phyloP scores from a whole-genome alignment of 371 early-diverging fungal genomes.

The Actinomortierella wolfii region DNA sequence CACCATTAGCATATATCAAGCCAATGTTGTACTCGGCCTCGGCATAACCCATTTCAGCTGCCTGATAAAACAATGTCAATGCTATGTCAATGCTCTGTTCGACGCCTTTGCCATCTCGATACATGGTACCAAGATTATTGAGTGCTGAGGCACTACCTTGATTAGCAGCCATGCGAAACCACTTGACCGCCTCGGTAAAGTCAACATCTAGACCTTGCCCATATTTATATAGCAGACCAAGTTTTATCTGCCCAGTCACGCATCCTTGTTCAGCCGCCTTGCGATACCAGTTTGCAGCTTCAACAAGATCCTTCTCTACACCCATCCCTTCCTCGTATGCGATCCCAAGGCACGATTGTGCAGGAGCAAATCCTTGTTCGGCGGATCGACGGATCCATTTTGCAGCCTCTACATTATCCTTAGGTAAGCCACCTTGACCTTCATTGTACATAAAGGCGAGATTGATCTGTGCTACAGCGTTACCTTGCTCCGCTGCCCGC shows the following conservation, averaged over 20 bases:
- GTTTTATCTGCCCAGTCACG: constrained; percentile 77
- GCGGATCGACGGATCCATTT: constrained; percentile 75
- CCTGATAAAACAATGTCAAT: constrained; percentile 68
- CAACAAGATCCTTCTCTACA: constrained; percentile 52
- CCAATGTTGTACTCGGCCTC: constrained; percentile 83
- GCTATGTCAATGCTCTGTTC: constrained; percentile 65
- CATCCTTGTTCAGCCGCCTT: constrained; percentile 76
- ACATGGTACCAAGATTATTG: constrained; percentile 75
- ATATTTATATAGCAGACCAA: constrained; percentile 81
- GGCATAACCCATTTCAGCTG: constrained; percentile 79
- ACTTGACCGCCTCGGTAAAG: constrained; percentile 73
- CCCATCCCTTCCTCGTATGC: constrained; percentile 80
- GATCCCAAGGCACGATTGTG: constrained; percentile 77
- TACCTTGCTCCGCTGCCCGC: constrained; percentile 68
- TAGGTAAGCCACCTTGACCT: constrained; percentile 67
- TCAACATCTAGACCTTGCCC: constrained; percentile 71
- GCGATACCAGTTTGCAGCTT: constrained; percentile 82
- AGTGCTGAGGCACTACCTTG: constrained; percentile 74
- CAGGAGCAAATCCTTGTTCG: constrained; percentile 71
- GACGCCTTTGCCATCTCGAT: constrained; percentile 82
- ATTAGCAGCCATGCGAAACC: constrained; percentile 76
- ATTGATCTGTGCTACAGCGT: constrained; percentile 80
- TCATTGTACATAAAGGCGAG: constrained; percentile 80
- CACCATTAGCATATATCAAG: constrained; percentile 83
- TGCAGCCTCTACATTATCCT: constrained; percentile 72